These are phyloP conservation scores for Blastocystis sp. DNA, from an alignment of 352 stramenopile species.

Conservation along the genomic window DNA sequence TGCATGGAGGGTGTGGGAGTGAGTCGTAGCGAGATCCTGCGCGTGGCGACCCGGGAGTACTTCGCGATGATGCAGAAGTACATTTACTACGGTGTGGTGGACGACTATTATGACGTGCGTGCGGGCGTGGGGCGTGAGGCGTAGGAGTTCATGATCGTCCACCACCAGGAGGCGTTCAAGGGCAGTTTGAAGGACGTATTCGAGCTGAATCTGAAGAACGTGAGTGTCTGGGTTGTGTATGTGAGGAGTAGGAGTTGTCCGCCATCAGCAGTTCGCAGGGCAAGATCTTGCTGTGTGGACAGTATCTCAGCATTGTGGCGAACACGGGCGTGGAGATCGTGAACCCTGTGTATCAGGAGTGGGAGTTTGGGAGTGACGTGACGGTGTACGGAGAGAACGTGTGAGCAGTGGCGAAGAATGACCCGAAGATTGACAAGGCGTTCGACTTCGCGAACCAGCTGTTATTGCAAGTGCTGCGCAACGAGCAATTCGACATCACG, in stretches of 20 bases:
- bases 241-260: constrained; percentile 12
- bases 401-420: background rate
- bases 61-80: constrained; percentile 60
- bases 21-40: background rate
- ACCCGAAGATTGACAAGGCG: constrained; percentile 46
- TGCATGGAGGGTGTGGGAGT: background rate
- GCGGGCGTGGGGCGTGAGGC: background rate
- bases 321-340: background rate
- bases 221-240: background rate
- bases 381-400: constrained; percentile 54
- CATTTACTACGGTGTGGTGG: constrained; percentile 20
- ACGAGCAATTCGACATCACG: constrained; percentile 41
- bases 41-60: constrained; percentile 1
- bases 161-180: constrained; percentile 11
- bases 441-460: constrained; percentile 56
- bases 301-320: constrained; percentile 46
- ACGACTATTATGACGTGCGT: constrained; percentile 25
- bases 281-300: constrained; percentile 50
- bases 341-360: constrained; percentile 30
- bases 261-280: constrained; percentile 16
- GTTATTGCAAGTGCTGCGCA: constrained; percentile 31
- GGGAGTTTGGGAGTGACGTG: constrained; percentile 23
- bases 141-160: constrained; percentile 57
- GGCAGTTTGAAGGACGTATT: background rate
- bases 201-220: constrained; percentile 30